Percentiles rank a stretch among this genome's conserved stretches.
Conservation (phyloP, 495 filamentous ascomycete species). For the Penicillium cataractarum region DNA sequence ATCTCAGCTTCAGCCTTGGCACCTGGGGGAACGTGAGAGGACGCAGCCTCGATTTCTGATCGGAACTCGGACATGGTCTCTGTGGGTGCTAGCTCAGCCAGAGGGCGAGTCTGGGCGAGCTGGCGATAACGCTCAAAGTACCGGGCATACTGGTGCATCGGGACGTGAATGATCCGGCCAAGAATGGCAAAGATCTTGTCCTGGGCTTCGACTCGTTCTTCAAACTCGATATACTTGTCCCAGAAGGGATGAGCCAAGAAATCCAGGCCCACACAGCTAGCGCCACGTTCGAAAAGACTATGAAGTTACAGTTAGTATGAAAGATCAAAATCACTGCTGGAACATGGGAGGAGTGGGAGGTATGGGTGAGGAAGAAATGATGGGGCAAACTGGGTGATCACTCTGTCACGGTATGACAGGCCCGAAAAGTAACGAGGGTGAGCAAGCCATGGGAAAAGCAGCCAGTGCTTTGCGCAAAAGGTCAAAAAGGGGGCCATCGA, state of each 20-base stretch:
- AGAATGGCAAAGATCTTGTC: slow-evolving; percentile 88
- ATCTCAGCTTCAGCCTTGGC: slow-evolving; percentile 72
- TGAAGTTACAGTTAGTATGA: slow-evolving; percentile 37
- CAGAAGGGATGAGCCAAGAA: slow-evolving; percentile 96
- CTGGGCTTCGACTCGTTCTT: slow-evolving; percentile 83
- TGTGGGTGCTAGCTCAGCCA: slow-evolving; percentile 70
- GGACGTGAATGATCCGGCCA: slow-evolving; percentile 84
- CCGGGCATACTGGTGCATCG: slow-evolving; percentile 94
- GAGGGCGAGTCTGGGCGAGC: slow-evolving; percentile 71
- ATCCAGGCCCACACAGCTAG: slow-evolving; percentile 83
- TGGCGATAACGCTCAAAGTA: slow-evolving; percentile 92
- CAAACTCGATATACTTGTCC: slow-evolving; percentile 98
- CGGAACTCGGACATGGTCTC: slow-evolving; percentile 72
- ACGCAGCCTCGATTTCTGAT: slow-evolving; percentile 65
- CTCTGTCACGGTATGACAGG: slow-evolving; percentile 40
- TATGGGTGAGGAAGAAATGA: slow-evolving; percentile 36
- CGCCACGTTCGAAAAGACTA: slow-evolving; percentile 93
- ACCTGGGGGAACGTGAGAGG: slow-evolving; percentile 46
- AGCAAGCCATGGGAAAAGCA: slow-evolving; percentile 35
- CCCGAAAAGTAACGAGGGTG: slow-evolving; percentile 46
- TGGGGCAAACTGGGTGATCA: slow-evolving; percentile 57
- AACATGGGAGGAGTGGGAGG: slow-evolving; percentile 30
- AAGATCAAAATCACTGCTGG: slow-evolving; percentile 13
- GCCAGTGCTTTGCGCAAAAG: slow-evolving; percentile 40
- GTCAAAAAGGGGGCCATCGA: slow-evolving; percentile 37